A percentile compares a stretch with the other conserved stretches of the same genome.
These are phyloP conservation scores for Hyphopichia fennica DNA, from an alignment of 1,139 yeast genomes.

Conservation along the genomic window DNA sequence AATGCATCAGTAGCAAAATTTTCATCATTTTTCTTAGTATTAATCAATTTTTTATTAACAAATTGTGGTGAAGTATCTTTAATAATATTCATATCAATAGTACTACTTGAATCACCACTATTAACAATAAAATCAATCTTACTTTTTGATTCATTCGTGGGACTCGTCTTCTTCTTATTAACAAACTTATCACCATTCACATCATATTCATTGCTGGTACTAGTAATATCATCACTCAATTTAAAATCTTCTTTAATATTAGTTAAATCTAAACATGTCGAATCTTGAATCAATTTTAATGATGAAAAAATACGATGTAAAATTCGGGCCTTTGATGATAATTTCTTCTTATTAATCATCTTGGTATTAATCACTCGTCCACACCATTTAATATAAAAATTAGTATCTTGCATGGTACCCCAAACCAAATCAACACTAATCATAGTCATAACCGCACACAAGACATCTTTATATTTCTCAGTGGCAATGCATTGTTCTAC, in stretches of 20 bases:
- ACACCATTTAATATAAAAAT: constrained; percentile 72
- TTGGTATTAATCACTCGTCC: constrained; percentile 72
- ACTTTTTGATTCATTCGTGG: constrained; percentile 21
- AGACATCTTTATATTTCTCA: constrained; percentile 80
- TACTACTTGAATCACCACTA: constrained; percentile 11
- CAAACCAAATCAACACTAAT: constrained; percentile 85
- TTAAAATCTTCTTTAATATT: constrained; percentile 39
- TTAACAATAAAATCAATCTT: constrained; percentile 50
- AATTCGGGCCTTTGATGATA: constrained; percentile 74
- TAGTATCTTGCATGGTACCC: constrained; percentile 90
- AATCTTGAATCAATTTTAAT: constrained; percentile 71
- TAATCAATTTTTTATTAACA: constrained; percentile 44
- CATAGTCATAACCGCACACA: constrained; percentile 85
- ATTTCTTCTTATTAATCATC: constrained; percentile 61
- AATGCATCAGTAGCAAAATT: constrained; percentile 77
- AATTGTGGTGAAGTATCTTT: constrained; percentile 38
- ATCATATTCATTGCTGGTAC: constrained; percentile 26
- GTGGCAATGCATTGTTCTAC: constrained; percentile 53
- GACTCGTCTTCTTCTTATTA: constrained; percentile 9
- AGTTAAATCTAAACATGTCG: constrained; percentile 56
- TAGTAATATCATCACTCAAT: constrained; percentile 13
- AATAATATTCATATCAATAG: background rate
- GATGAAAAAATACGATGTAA: constrained; percentile 79
- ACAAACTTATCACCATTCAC: constrained; percentile 40
- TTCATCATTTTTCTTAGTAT: constrained; percentile 48